Base-by-base conservation (phyloP, 169 alveolate genomes). In the Eimeria acervulina region DNA sequence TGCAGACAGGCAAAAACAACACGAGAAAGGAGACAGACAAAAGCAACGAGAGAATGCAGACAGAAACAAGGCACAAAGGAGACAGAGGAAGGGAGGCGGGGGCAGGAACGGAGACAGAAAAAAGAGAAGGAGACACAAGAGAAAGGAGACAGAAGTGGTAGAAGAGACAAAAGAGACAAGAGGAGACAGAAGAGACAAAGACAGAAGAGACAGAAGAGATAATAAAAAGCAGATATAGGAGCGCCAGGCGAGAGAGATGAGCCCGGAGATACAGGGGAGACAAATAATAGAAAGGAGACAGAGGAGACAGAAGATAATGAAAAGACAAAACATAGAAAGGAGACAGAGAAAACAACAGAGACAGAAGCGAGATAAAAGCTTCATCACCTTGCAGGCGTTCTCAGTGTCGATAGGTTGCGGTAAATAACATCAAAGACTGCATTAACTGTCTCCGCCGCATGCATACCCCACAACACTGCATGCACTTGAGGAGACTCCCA, bases 391-490 rank as follows among this genome's bases (percentile, higher is more conserved):
- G 91, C 68, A 1, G 91, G 91, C 12, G 28, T 10, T 15, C 74
- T 23, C 12, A 44, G 42, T 12, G 91, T 83, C 7, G 91, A 23
- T 12, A 51, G 51, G 28, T 83, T 83, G 10, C 19, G 47, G 51
- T 51, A 52, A n/a, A 83, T 23, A 7, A 51, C 72, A 12, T 83
- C 74, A 40, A 26, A 28, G 47, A 51, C 91, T 51, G 74, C 42
- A 31, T 28, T 7, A 17, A 51, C 74, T 5, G 91, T 28, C 13
- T 10, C 91, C 10, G n/a, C 33, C 2, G 91, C 91, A 52, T 44
- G 74, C 6, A 19, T 44, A 2, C 74, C 91, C 91, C 91, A 83
- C 91, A 83, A 28, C 31, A 83, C 91, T n/a, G 91, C 74, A 40
- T 10, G 28, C 7, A 26, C 91, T 0, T 47, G 36, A 10, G 91